Evolutionary conservation across 2,329 filamentous ascomycete species (phyloP).

Genomic region (Tolypocladium ophioglossoides): DNA sequence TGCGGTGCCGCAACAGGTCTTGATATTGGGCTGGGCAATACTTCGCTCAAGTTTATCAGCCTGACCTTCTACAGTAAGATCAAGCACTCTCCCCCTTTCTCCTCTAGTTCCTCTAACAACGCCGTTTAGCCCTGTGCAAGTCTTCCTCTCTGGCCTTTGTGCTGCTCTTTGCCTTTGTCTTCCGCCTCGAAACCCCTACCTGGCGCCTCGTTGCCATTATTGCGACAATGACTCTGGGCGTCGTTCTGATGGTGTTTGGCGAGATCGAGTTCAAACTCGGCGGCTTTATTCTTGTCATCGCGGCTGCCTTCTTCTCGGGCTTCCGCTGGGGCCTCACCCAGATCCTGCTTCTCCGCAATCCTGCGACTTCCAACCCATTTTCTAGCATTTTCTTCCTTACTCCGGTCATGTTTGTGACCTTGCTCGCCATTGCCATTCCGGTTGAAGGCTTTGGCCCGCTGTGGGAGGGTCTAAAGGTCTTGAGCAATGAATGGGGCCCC

Average conservation of each 20-base stretch:
- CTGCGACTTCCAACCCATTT: constrained; percentile 92
- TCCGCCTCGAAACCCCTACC: constrained; percentile 81
- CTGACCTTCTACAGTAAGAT: constrained; percentile 84
- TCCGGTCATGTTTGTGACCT: constrained; percentile 84
- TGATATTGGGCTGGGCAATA: constrained; percentile 93
- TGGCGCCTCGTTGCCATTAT: constrained; percentile 82
- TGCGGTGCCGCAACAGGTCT: constrained; percentile 88
- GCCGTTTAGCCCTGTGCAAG: constrained; percentile 77
- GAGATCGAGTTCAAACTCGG: constrained; percentile 81
- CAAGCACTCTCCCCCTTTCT: neutral
- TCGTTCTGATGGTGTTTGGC: constrained; percentile 96
- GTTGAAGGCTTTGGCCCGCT: constrained; percentile 71
- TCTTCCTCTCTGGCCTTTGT: constrained; percentile 94
- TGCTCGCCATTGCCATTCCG: constrained; percentile 71
- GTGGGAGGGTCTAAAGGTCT: constrained; percentile 48
- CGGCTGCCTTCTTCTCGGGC: constrained; percentile 87
- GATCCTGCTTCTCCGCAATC: constrained; percentile 86
- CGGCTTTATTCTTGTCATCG: constrained; percentile 87
- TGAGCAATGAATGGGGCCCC: constrained; percentile 58
- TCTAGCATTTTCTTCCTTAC: constrained; percentile 97
- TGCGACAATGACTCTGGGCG: constrained; percentile 79
- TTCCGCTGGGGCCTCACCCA: constrained; percentile 99
- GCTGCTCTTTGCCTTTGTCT: constrained; percentile 86
- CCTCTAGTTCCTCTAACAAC: constrained; percentile 10
- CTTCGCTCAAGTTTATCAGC: constrained; percentile 89